Percentiles rank a stretch among this genome's conserved stretches.
phyloP scores from a whole-genome alignment of 441 rosid genomes.

The Syzygium malaccense region DNA sequence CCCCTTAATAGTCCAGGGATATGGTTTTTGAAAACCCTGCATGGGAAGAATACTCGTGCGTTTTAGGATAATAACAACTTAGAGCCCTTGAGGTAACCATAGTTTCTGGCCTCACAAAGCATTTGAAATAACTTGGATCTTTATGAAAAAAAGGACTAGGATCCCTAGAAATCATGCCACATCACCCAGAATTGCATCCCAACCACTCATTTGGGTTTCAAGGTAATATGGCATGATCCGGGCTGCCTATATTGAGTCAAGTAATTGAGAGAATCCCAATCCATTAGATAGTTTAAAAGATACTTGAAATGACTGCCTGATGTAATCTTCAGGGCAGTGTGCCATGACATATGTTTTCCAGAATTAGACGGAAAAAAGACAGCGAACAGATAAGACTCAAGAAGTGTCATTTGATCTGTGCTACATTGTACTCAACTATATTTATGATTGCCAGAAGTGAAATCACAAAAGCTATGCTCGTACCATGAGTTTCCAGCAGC shows the following conservation, averaged over 20 bases:
- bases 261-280: not conserved
- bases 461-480: slow-evolving; percentile 4
- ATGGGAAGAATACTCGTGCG: not conserved
- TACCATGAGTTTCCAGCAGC: slow-evolving; percentile 99
- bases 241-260: not conserved
- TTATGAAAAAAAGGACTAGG: not conserved
- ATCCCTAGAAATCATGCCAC: not conserved
- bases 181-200: not conserved
- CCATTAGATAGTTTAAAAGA: not conserved
- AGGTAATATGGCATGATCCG: not conserved
- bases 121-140: not conserved
- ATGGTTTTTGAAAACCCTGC: slow-evolving; percentile 82
- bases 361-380: not conserved
- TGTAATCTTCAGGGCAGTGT: not conserved
- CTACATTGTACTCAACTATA: not conserved
- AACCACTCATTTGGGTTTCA: not conserved
- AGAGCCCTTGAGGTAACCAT: not conserved
- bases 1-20: slow-evolving; percentile 58
- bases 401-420: not conserved
- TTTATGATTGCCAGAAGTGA: slow-evolving; percentile 1
- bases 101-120: not conserved
- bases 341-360: not conserved
- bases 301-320: not conserved
- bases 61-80: not conserved
- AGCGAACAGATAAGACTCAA: not conserved